Evolutionary conservation across 78 protist species (phyloP), one percentile per base, ranked within the genome.

Genomic region (Goniomonas avonlea): DNA sequence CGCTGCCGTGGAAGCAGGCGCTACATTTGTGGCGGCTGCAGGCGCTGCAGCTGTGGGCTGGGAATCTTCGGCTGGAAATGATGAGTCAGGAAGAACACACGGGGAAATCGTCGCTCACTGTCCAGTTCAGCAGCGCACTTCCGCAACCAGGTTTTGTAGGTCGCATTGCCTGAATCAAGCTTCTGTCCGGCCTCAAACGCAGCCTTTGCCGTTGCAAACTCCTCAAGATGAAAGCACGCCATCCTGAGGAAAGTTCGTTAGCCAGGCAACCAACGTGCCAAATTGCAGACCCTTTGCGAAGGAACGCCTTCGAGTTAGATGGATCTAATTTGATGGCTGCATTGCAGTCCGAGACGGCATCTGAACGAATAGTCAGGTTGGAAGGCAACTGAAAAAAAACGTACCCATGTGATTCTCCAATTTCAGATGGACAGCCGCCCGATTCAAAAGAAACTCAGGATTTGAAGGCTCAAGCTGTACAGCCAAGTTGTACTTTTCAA

Each of bases 101-200:
- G n/a, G n/a, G n/a, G n/a, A n/a, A n/a, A n/a, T 56, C 65, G 25
- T 56, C 65, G 32, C 53, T 17, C 4, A 53, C 60, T 4, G 9
- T 23, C 34, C 15, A 88, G 43, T 35, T 88, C 88, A 23, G 83
- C 85, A 27, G 81, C 56, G 34, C 85, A 32, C 74, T 88, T 88
- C 69, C 88, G 74, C 53, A 88, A 48, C 91, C 91, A 88, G 53
- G 79, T 88, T 48, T 81, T 85, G 34, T 63, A 86, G n/a, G 25
- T 60, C 41, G 59, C 9, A 20, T 77, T 60, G 18, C 73, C 65
- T 37, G 89, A 39, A 9, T 88, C 85, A 7, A 88, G 37, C 69
- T 80, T 31, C 17, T 27, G 38, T 3, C 85, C 91, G 40, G 74
- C 77, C 47, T 88, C 81, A 39, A 88, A 85, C n/a, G 89, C 82